Evolutionary conservation across 371 early-diverging fungal genomes (phyloP).

Genomic region (Phascolomyces articulosus): DNA sequence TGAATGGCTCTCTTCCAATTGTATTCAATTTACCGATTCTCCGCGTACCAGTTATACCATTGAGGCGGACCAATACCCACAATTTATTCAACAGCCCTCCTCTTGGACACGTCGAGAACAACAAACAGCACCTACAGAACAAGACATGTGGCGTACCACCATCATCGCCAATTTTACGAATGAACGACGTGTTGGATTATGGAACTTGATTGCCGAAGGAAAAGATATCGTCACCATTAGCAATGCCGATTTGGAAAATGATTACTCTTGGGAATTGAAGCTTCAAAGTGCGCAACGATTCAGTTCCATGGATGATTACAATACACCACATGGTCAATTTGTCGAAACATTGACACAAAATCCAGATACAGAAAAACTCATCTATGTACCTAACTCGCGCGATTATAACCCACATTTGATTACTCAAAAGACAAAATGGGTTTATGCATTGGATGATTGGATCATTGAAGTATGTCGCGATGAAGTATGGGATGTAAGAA

Average conservation of each 20-base stretch:
- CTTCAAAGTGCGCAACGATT: conserved; percentile 38
- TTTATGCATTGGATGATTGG: conserved; percentile 33
- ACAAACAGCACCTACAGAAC: background rate
- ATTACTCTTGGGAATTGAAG: conserved; percentile 50
- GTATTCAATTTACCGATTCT: conserved; percentile 15
- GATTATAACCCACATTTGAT: conserved; percentile 30
- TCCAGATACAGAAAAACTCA: conserved; percentile 17
- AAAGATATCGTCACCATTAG: conserved; percentile 31
- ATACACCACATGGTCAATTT: conserved; percentile 49
- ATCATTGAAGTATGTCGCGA: conserved; percentile 42
- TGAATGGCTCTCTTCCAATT: conserved; percentile 17
- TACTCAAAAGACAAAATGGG: conserved; percentile 47
- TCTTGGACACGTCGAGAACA: conserved; percentile 2
- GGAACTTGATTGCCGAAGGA: conserved; percentile 39
- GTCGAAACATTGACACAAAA: conserved; percentile 22
- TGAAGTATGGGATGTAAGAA: conserved; percentile 41
- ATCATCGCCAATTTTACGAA: conserved; percentile 17
- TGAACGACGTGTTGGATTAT: conserved; percentile 24
- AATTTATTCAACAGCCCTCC: background rate
- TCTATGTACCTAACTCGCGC: conserved; percentile 17
- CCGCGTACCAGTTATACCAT: conserved; percentile 25
- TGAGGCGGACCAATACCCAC: conserved; percentile 22
- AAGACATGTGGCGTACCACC: conserved; percentile 1
- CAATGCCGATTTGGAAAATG: conserved; percentile 30
- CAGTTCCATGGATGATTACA: conserved; percentile 25